Evolutionary conservation across 2,329 filamentous ascomycete species (phyloP), one percentile per base, ranked within the genome.

Genomic region (Purpureocillium lavendulum): DNA sequence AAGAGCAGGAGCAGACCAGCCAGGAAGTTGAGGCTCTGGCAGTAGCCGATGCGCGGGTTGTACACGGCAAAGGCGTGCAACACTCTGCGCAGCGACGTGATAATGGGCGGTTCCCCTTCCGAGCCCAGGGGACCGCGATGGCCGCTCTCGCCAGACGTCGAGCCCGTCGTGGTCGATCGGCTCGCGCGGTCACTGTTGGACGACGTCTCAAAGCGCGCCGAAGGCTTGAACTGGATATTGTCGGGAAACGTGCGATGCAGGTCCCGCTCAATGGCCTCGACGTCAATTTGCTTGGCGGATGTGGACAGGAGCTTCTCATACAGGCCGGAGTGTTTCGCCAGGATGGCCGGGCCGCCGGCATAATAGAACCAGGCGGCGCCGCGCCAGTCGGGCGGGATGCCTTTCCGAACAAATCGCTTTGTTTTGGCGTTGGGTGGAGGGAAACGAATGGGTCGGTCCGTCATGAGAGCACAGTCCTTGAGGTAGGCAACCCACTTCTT

Each of bases 311-410:
- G 66, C 38, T 79, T 71, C 38, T 80, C 74, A 57, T 96, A 97
- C 13, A 90, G 66, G 1, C 86, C 86, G 5, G 79, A 74, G 50
- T 94, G 77, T 53, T 86, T 82, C 38, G 79, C 75, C 43, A 95
- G 60, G 48, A 87, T 83, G 34, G 81, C 79, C 17, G 87, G 87
- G 1, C 90, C 90, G 15, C 87, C 87, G 10, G 88, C 87, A 57
- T 96, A 97, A 65, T 85, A 96, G 60, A 94, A 97, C 90, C 90
- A 97, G 34, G 90, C 90, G 6, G 86, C 84, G n/a, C 90, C 90
- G 53, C 90, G 79, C 80, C 88, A 94, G 48, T 95, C 87, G 0
- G 89, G 87, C 3, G 90, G 90, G 36, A 96, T 90, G 13, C 90
- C 90, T 61, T 96, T 97, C 38, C 89, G 80, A 36, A 95, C 77